Evolutionary conservation across 2,329 filamentous ascomycete species (phyloP).

Genomic region (Verticillium longisporum): DNA sequence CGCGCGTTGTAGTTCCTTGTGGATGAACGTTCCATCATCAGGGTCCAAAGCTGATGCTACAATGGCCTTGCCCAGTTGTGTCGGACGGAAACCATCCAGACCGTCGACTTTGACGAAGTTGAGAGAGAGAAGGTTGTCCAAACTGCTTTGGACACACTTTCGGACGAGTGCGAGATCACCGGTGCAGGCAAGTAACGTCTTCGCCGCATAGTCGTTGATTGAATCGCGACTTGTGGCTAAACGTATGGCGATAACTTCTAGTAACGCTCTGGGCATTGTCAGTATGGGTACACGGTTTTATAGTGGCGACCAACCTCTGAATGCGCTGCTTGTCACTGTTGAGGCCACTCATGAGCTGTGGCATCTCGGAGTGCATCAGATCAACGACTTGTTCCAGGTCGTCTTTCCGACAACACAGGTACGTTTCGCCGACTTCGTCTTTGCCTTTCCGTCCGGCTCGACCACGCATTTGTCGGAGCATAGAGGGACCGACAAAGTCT

Average conservation of each 20-base stretch:
- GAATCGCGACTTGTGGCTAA: conserved; percentile 59
- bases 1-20: conserved; percentile 61
- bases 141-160: conserved; percentile 48
- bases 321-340: conserved; percentile 61
- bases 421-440: conserved; percentile 70
- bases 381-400: conserved; percentile 66
- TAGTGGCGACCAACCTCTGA: conserved; percentile 44
- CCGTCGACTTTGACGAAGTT: conserved; percentile 47
- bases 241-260: conserved; percentile 64
- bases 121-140: conserved; percentile 49
- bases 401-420: conserved; percentile 62
- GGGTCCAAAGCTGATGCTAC: conserved; percentile 68
- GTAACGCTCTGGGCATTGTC: conserved; percentile 47
- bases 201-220: conserved; percentile 61
- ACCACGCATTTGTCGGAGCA: conserved; percentile 76
- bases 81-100: conserved; percentile 49
- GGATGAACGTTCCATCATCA: conserved; percentile 67
- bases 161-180: conserved; percentile 41
- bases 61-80: conserved; percentile 61
- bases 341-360: conserved; percentile 62
- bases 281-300: neutral
- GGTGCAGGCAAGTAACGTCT: conserved; percentile 58
- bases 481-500: conserved; percentile 69
- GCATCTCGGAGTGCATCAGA: conserved; percentile 66
- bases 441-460: conserved; percentile 74